Evolutionary conservation across 1,284 basidiomycete species (phyloP).

Genomic region (Vanrija pseudolonga): DNA sequence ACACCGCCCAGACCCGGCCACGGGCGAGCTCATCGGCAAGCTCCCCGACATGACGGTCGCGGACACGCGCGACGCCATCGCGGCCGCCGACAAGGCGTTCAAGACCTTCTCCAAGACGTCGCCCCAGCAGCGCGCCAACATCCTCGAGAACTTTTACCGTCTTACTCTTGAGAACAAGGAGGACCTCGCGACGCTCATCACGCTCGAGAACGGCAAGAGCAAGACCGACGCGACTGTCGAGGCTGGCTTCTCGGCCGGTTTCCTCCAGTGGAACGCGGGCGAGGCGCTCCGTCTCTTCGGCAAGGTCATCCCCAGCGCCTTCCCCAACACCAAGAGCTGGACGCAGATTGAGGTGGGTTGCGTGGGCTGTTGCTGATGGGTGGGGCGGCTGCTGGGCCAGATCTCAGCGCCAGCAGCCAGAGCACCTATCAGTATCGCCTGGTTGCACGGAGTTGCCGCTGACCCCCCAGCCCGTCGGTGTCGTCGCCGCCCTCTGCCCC

Average conservation of each 20-base stretch:
- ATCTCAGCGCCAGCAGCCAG: too few species aligned
- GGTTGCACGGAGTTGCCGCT: too few species aligned
- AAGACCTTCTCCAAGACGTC: conserved; percentile 74
- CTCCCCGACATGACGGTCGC: conserved; percentile 78
- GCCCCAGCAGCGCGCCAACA: conserved; percentile 60
- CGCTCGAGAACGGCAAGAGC: conserved; percentile 87
- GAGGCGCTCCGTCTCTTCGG: conserved; percentile 59
- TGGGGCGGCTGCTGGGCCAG: not conserved
- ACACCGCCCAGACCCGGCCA: conserved; percentile 67
- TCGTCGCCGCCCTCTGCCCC: conserved; percentile 45
- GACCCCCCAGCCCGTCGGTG: conserved; percentile 25
- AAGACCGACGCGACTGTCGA: conserved; percentile 76
- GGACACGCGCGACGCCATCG: conserved; percentile 73
- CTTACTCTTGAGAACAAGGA: conserved; percentile 75
- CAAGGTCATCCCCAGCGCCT: conserved; percentile 77
- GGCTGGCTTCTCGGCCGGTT: conserved; percentile 72
- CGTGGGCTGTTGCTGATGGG: too few species aligned
- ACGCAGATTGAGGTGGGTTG: conserved; percentile 11
- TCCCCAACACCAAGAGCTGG: conserved; percentile 55
- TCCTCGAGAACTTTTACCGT: conserved; percentile 66
- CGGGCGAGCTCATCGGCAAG: conserved; percentile 65
- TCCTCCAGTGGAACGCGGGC: conserved; percentile 78
- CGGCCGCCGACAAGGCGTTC: conserved; percentile 68
- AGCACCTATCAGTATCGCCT: conserved; percentile 6
- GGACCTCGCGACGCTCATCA: conserved; percentile 76